Evolutionary conservation across 768 basidiomycete species (phyloP), one percentile per base, ranked within the genome.

Genomic region (Pisolithus marmoratus): DNA sequence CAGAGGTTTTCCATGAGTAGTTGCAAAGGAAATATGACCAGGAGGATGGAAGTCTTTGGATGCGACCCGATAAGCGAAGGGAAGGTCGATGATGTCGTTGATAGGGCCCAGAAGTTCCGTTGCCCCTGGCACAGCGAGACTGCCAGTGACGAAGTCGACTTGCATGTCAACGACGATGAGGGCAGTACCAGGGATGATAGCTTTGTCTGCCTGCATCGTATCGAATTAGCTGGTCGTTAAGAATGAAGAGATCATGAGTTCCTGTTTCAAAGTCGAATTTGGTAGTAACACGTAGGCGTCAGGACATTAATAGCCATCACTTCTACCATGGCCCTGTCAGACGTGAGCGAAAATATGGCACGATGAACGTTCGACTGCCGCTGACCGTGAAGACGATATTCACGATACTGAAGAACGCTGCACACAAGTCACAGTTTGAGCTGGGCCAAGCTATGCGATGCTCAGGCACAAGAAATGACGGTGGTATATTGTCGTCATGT

Each of bases 81-180:
- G 80, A 19, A 79, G 69, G 5, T 73, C 60, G 48, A 92, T 74
- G 38, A 91, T 74, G n/a, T 62, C 61, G 58, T 82, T 77, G 44
- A 90, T 74, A 8, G 68, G 62, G 0, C 74, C 72, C 47, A 92
- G 67, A 51, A 90, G 82, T 5, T 72, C 69, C 27, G 75, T 70
- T 0, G 81, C 90, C 19, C 73, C 74, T 2, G 79, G 71, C 12
- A 90, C 87, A 2, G 89, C 83, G 36, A 94, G 79, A 5, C 83
- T 76, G 3, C 90, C 91, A 19, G 70, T 65, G 24, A 91, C 78
- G 60, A 94, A 94, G 65, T 94, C 91, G 61, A 88, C 79, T 64
- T 94, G 91, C 66, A 90, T 77, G 62, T 93, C 90, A 36, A 92
- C 72, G 50, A 91, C 76, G 48, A 90, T 61, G 20, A 91, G 74